phyloP scores from a whole-genome alignment of 2,329 filamentous ascomycete species.

The Colletotrichum noveboracense region DNA sequence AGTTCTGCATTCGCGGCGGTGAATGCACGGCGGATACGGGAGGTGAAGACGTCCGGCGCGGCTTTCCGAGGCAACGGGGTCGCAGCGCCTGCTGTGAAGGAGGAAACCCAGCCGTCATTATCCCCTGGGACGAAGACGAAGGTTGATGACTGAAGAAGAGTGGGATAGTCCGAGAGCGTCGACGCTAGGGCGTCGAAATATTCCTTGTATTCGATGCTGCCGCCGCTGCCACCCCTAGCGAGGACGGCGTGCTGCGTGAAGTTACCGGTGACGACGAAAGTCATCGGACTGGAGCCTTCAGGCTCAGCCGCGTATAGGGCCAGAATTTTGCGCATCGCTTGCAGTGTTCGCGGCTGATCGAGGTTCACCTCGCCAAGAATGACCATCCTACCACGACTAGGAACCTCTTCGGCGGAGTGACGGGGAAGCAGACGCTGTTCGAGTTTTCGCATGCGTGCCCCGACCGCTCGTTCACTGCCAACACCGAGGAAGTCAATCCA shows the following conservation, averaged over 20 bases:
- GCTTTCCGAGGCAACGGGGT: conserved; percentile 71
- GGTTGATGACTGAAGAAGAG: conserved; percentile 77
- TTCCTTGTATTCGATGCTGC: conserved; percentile 96
- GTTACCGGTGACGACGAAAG: conserved; percentile 85
- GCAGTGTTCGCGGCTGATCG: conserved; percentile 80
- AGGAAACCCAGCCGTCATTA: conserved; percentile 95
- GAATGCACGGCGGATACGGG: conserved; percentile 81
- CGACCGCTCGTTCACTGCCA: conserved; percentile 85
- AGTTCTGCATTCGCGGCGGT: conserved; percentile 76
- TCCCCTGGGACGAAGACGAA: conserved; percentile 96
- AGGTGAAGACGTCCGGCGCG: conserved; percentile 90
- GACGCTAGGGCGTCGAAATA: conserved; percentile 88
- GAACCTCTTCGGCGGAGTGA: conserved; percentile 35
- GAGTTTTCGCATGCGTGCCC: conserved; percentile 81
- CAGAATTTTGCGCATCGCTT: conserved; percentile 82
- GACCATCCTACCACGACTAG: conserved; percentile 63
- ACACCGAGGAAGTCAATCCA: conserved; percentile 97
- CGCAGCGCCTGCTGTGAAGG: conserved; percentile 79
- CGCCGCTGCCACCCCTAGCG: conserved; percentile 72
- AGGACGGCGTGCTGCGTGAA: conserved; percentile 74
- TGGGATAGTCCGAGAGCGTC: conserved; percentile 82
- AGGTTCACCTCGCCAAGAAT: conserved; percentile 87
- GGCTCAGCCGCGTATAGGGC: conserved; percentile 72
- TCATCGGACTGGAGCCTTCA: conserved; percentile 71
- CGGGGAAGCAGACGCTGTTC: conserved; percentile 70